Conservation (phyloP, 1,139 yeast species). For the Hanseniaspora sp. region DNA sequence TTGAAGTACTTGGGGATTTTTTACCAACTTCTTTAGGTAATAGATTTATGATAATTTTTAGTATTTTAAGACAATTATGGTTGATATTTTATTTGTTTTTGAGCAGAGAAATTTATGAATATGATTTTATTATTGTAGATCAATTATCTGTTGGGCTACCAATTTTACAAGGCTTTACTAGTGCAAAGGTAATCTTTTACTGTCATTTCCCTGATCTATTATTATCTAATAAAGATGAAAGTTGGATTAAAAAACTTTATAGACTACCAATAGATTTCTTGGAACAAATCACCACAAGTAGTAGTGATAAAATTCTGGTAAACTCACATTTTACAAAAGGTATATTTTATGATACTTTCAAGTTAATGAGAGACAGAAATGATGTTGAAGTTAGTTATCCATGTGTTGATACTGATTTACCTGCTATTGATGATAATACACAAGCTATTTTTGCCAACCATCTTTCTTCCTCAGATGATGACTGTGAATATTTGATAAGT, state of each 20-base stretch:
- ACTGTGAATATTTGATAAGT: slow-evolving; percentile 46
- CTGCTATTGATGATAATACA: slow-evolving; percentile 19
- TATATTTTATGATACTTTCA: slow-evolving; percentile 57
- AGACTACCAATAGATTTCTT: slow-evolving; percentile 69
- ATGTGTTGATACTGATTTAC: slow-evolving; percentile 47
- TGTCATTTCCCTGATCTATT: slow-evolving; percentile 94
- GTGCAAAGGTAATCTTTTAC: slow-evolving; percentile 53
- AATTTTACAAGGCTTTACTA: slow-evolving; percentile 44
- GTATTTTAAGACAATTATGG: slow-evolving; percentile 71
- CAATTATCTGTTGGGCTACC: slow-evolving; percentile 84
- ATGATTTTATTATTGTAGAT: slow-evolving; percentile 73
- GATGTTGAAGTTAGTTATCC: slow-evolving; percentile 77
- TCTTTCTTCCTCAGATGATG: slow-evolving; percentile 11
- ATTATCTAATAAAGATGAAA: slow-evolving; percentile 48
- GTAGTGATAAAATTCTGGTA: slow-evolving; percentile 71
- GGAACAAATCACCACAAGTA: slow-evolving; percentile 70
- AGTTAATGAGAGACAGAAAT: slow-evolving; percentile 24
- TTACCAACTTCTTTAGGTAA: slow-evolving; percentile 62
- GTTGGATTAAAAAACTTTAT: slow-evolving; percentile 47
- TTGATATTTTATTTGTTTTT: slow-evolving; percentile 42
- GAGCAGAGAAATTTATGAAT: slow-evolving; percentile 39
- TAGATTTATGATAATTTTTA: slow-evolving; percentile 66
- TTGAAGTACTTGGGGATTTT: slow-evolving; percentile 67
- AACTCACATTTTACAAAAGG: slow-evolving; percentile 74
- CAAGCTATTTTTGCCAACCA: slow-evolving; percentile 12